A percentile compares a stretch with the other conserved stretches of the same genome.
Conservation (phyloP, 805 yeast genomes). For the Candida pseudofarinosa region DNA sequence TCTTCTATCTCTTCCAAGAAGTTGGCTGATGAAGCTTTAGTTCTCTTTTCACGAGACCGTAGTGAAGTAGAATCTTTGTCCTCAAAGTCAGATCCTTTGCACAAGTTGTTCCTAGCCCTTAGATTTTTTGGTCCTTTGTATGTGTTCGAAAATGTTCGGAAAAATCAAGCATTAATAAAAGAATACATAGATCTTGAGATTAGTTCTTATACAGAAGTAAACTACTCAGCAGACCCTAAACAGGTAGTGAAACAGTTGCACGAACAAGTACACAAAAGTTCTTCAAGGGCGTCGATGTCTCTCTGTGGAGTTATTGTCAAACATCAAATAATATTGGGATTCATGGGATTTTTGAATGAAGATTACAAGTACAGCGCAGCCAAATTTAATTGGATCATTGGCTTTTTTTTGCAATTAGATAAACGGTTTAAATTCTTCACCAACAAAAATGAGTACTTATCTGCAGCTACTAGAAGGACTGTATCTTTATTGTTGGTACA, state of each 20-base stretch:
- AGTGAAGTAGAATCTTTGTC: neutral
- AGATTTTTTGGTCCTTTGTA: conserved; percentile 12
- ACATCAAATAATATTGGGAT: conserved; percentile 16
- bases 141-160: conserved; percentile 9
- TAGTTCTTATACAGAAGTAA: conserved; percentile 13
- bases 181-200: conserved; percentile 8
- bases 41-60: neutral
- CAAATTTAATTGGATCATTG: conserved; percentile 16
- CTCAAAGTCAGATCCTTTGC: conserved; percentile 3
- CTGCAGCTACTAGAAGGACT: conserved; percentile 8
- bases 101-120: conserved; percentile 9
- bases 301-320: conserved; percentile 11
- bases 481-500: conserved; percentile 9
- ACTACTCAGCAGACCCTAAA: conserved; percentile 9
- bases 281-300: conserved; percentile 1
- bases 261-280: conserved; percentile 3
- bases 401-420: conserved; percentile 9
- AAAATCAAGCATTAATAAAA: conserved; percentile 2
- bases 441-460: conserved; percentile 11
- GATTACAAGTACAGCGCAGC: conserved; percentile 13
- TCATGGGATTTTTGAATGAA: conserved; percentile 10
- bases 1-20: conserved; percentile 10
- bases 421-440: conserved; percentile 3
- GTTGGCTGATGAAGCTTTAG: conserved; percentile 4
- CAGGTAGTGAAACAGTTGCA: conserved; percentile 8